Evolutionary conservation across 2,329 filamentous ascomycete species (phyloP).

Genomic region (Penicillium freii): DNA sequence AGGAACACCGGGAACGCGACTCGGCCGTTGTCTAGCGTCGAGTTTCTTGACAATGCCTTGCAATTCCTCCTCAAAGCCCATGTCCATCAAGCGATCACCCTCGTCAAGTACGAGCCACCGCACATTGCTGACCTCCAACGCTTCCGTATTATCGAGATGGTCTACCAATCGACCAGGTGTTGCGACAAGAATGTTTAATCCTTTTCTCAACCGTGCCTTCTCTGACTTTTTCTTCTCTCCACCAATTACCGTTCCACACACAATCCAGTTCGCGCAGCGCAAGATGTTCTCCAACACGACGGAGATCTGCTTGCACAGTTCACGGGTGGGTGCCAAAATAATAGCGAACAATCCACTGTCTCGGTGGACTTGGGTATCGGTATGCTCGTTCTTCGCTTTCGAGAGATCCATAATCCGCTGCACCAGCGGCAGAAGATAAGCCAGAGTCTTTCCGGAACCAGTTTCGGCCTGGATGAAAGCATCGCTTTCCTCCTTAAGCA

Average conservation of each 20-base stretch:
- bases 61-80: conserved; percentile 94
- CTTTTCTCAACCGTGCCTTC: conserved; percentile 90
- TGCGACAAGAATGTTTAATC: conserved; percentile 91
- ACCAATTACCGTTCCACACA: conserved; percentile 78
- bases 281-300: conserved; percentile 80
- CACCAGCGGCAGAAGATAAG: conserved; percentile 91
- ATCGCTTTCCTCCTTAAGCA: conserved; percentile 78
- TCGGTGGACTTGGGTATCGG: conserved; percentile 63
- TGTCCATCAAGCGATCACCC: conserved; percentile 96
- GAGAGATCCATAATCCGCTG: conserved; percentile 79
- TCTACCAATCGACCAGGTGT: conserved; percentile 89
- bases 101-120: conserved; percentile 94
- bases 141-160: conserved; percentile 89
- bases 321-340: conserved; percentile 87
- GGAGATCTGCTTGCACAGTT: conserved; percentile 91
- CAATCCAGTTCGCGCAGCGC: conserved; percentile 89
- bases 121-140: conserved; percentile 80
- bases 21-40: conserved; percentile 63
- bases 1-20: conserved; percentile 63
- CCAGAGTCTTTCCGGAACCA: conserved; percentile 93
- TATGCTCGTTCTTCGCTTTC: conserved; percentile 44
- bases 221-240: conserved; percentile 76
- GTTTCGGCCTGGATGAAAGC: conserved; percentile 97
- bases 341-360: conserved; percentile 91
- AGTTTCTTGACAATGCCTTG: conserved; percentile 81